Evolutionary conservation across 2,329 filamentous ascomycete species (phyloP).

Genomic region (Colletotrichum sp.): DNA sequence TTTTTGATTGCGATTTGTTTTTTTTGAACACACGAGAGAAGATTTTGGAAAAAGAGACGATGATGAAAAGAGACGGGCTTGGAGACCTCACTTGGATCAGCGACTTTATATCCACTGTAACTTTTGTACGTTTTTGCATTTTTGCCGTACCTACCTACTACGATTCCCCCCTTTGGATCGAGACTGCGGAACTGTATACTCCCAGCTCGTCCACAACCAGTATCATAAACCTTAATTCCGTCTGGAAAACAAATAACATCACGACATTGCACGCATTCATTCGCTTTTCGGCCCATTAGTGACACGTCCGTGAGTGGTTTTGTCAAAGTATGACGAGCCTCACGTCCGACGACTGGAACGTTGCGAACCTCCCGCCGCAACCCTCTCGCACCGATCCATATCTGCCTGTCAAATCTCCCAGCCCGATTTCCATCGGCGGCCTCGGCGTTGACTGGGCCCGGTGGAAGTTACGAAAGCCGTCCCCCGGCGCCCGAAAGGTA

Average conservation of each 20-base stretch:
- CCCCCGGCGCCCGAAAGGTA: background rate
- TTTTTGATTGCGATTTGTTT: background rate
- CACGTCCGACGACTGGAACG: background rate
- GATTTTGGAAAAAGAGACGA: background rate
- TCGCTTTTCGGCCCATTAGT: background rate
- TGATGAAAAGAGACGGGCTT: background rate
- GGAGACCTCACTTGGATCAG: conserved; percentile 11
- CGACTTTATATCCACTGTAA: conserved; percentile 13
- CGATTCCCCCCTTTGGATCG: background rate
- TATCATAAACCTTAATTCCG: conserved; percentile 18
- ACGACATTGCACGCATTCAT: conserved; percentile 7
- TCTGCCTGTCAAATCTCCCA: background rate
- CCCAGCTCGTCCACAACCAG: background rate
- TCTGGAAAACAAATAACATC: conserved; percentile 15
- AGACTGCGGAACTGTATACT: background rate
- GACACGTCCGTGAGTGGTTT: background rate
- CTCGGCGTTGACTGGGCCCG: background rate
- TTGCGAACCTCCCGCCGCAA: background rate
- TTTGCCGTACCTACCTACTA: background rate
- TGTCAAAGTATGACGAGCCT: background rate
- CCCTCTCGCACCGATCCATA: background rate
- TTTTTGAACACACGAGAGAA: background rate
- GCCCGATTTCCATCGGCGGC: background rate
- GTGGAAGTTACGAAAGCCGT: background rate
- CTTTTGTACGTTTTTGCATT: background rate